Evolutionary conservation across 805 yeast species (phyloP), one percentile per base, ranked within the genome.

Genomic region (Ogataea polymorpha): DNA sequence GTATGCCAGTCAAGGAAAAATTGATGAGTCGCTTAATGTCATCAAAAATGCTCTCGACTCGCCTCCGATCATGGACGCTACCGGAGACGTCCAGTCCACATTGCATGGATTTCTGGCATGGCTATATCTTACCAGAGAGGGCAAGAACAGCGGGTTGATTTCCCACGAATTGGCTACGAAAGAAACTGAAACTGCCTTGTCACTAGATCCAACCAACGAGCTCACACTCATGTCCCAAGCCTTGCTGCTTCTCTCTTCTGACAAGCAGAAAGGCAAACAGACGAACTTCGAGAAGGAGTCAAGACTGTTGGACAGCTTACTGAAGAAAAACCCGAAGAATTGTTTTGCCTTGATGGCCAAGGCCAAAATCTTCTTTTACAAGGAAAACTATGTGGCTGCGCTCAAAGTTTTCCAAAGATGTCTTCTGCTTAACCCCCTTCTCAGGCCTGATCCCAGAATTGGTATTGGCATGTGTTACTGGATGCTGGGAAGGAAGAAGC

Each of bases 391-490:
- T 61, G 61, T 74, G 17, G 79, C 75, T 5, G 89, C 96, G 12
- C 72, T 93, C 54, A 82, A 82, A 59, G 61, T 86, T 23, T 93
- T 86, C 64, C 99, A 93, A 68, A 85, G 83, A 49, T 81, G 86
- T 6, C 69, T 93, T 49, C 72, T 82, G 24, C 70, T 81, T 36
- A 82, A 88, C 47, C 97, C 97, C 2, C 59, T 83, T 26, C 66
- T 84, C 51, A 75, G 76, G 51, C 97, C 98, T 4, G 97, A 91
- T 65, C 95, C 97, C 14, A 74, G 99, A 62, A 75, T 93, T 45
- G 99, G 98, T 21, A 79, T 91, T 46, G 99, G 99, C 25, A 67
- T 93, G 49, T 90, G 97, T 62, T 91, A 82, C 59, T 93, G 97
- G 97, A 77, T 77, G 45, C 67, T 93, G 46, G 83, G 83, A 38